phyloP scores from a whole-genome alignment of 164 flowering plant species.

The Paratinospora sagittata region DNA sequence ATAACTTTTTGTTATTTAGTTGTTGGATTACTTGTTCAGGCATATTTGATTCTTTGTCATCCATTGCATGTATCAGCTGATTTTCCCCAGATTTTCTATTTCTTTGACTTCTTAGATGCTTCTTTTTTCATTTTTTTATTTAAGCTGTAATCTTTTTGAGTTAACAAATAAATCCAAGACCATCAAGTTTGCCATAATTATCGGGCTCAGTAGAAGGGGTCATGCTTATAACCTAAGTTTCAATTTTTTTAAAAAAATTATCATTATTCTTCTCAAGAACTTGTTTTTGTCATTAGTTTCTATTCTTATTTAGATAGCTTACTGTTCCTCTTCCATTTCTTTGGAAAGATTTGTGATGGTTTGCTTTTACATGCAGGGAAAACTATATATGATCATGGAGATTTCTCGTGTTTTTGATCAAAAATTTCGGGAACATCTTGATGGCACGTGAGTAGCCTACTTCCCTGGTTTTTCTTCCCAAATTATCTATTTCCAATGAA shows the following conservation, averaged over 20 bases:
- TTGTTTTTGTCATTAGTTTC: neutral
- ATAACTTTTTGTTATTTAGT: neutral
- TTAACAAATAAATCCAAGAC: too few species aligned
- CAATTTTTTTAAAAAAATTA: neutral
- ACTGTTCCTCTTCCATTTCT: neutral
- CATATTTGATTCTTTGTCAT: neutral
- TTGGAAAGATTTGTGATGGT: slow-evolving; percentile 8
- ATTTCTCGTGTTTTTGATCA: slow-evolving; percentile 72
- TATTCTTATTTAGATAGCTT: neutral
- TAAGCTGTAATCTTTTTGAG: too few species aligned
- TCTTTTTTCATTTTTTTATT: too few species aligned
- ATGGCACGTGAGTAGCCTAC: slow-evolving; percentile 60
- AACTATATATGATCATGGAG: slow-evolving; percentile 65
- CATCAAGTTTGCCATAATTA: too few species aligned
- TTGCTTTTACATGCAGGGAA: slow-evolving; percentile 48
- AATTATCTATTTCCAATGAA: neutral
- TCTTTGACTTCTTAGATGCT: too few species aligned
- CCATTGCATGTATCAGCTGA: too few species aligned
- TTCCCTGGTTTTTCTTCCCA: neutral
- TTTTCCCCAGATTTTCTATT: too few species aligned
- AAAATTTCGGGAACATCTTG: slow-evolving; percentile 76
- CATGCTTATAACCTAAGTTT: neutral
- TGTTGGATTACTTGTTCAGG: neutral
- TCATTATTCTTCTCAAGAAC: too few species aligned
- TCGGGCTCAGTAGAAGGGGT: too few species aligned